A percentile compares a stretch with the other conserved stretches of the same genome.
Conservation (phyloP, 2,329 filamentous ascomycete genomes). For the Sporothrix inflata region DNA sequence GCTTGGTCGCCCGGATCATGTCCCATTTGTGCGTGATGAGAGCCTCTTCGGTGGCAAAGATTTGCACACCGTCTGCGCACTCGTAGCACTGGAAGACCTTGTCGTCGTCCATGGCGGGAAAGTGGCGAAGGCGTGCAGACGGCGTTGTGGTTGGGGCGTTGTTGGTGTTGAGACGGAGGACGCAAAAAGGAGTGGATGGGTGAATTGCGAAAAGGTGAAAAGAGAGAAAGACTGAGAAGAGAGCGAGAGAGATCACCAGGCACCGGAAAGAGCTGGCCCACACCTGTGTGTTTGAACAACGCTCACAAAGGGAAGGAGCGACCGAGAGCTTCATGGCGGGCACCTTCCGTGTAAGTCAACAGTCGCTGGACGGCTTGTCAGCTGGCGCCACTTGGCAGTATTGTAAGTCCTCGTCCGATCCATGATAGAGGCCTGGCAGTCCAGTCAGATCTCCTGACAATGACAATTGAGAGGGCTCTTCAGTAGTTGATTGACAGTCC, state of each 20-base stretch:
- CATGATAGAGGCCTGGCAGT: background rate
- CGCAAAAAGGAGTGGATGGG: background rate
- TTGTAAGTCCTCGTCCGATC: background rate
- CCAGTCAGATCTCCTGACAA: background rate
- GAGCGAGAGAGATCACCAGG: background rate
- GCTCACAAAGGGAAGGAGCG: slow-evolving; percentile 10
- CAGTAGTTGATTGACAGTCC: no score
- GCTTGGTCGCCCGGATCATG: slow-evolving; percentile 35
- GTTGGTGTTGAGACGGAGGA: background rate
- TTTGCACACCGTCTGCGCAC: slow-evolving; percentile 31
- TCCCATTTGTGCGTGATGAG: slow-evolving; percentile 39
- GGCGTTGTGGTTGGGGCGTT: background rate
- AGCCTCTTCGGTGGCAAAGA: slow-evolving; percentile 33
- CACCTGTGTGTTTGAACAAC: background rate
- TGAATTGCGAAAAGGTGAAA: background rate
- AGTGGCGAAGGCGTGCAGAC: no score
- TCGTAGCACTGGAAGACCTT: slow-evolving; percentile 33
- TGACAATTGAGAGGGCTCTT: background rate
- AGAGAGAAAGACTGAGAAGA: background rate
- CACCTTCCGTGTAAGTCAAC: slow-evolving; percentile 23
- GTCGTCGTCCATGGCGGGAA: slow-evolving; percentile 14
- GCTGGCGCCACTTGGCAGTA: slow-evolving; percentile 11
- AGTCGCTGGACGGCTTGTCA: background rate
- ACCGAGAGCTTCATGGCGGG: background rate
- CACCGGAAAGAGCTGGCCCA: background rate